phyloP scores from a whole-genome alignment of 2,329 filamentous ascomycete species.

The Nemania bipapillata region DNA sequence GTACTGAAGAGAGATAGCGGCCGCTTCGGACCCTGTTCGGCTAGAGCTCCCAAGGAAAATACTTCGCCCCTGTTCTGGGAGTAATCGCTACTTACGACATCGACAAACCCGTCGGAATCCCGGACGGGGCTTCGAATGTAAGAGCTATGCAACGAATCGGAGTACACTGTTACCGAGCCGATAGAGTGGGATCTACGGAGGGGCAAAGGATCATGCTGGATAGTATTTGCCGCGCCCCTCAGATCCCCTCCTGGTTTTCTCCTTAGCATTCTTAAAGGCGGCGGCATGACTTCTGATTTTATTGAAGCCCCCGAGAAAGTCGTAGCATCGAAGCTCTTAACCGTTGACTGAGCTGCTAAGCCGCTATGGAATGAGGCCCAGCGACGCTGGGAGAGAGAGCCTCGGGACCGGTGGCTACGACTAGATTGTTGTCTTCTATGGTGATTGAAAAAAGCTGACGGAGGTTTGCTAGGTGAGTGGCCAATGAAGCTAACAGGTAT shows the following conservation, averaged over 20 bases:
- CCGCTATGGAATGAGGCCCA: conserved; percentile 71
- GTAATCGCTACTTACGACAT: conserved; percentile 58
- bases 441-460: conserved; percentile 51
- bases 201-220: conserved; percentile 65
- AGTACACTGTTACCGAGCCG: conserved; percentile 69
- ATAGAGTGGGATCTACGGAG: conserved; percentile 67
- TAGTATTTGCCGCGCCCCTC: conserved; percentile 72
- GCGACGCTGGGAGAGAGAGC: conserved; percentile 64
- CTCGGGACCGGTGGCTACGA: conserved; percentile 61
- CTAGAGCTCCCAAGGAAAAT: conserved; percentile 69
- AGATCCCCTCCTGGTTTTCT: conserved; percentile 80
- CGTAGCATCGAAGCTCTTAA: conserved; percentile 71
- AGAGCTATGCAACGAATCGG: conserved; percentile 70
- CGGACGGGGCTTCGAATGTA: conserved; percentile 59
- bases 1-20: conserved; percentile 69
- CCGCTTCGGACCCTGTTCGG: conserved; percentile 61
- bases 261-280: conserved; percentile 72
- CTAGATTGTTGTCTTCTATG: conserved; percentile 62
- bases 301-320: conserved; percentile 65
- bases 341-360: conserved; percentile 60
- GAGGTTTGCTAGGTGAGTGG: conserved; percentile 50
- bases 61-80: conserved; percentile 57
- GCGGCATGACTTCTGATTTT: conserved; percentile 59
- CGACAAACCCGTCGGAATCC: conserved; percentile 58
- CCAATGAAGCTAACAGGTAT: conserved; percentile 46